phyloP scores from a whole-genome alignment of 345 rosid genomes.

The Eucalyptus pumila region DNA sequence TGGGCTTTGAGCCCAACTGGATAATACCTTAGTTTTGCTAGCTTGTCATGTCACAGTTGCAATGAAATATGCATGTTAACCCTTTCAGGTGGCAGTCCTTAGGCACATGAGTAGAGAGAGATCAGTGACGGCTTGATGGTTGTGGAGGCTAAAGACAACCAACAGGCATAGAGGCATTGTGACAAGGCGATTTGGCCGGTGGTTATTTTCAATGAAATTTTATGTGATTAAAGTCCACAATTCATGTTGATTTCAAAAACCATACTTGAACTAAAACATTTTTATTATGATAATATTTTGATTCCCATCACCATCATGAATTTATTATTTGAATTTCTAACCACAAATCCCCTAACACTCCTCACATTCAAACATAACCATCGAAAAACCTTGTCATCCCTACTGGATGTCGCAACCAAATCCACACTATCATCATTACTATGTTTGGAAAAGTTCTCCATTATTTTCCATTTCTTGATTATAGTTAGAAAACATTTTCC shows the following conservation, averaged over 20 bases:
- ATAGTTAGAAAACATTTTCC: too few species aligned
- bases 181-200: neutral
- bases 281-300: neutral
- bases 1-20: neutral
- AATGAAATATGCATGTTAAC: neutral
- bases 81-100: neutral
- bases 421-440: neutral
- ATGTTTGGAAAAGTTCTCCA: neutral
- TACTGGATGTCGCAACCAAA: too few species aligned
- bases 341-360: neutral
- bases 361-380: neutral
- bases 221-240: too few species aligned
- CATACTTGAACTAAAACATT: neutral
- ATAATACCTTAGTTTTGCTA: neutral
- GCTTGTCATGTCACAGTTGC: neutral
- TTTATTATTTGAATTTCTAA: neutral
- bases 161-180: neutral
- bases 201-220: neutral
- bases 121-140: neutral
- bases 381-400: neutral
- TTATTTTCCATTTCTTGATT: neutral
- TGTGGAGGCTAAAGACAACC: neutral
- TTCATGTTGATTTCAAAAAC: too few species aligned
- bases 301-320: neutral
- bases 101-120: neutral